Percentiles rank a stretch among this genome's conserved stretches.
Conservation (phyloP, 805 yeast species). For the Schizosaccharomyces osmophilus region DNA sequence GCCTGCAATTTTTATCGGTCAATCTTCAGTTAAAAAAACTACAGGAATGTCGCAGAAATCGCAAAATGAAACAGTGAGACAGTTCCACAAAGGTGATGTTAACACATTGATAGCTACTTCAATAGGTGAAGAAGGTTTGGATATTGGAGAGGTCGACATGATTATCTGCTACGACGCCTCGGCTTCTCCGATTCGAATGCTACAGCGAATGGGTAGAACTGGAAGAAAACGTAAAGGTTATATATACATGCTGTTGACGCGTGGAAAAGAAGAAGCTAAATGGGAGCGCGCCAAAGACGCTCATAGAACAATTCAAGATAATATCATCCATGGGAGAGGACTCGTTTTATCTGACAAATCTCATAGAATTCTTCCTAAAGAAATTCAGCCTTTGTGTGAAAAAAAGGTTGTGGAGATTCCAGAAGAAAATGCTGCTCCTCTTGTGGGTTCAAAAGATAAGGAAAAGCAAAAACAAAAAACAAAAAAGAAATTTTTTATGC, state of each 20-base stretch:
- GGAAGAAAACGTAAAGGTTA: constrained; percentile 85
- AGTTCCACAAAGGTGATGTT: constrained; percentile 46
- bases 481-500: constrained; percentile 7
- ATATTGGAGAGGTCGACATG: constrained; percentile 91
- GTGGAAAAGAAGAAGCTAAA: constrained; percentile 44
- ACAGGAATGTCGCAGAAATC: constrained; percentile 83
- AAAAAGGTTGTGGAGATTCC: constrained; percentile 40
- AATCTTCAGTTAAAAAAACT: constrained; percentile 32
- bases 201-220: constrained; percentile 95
- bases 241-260: constrained; percentile 48
- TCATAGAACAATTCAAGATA: constrained; percentile 43
- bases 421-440: constrained; percentile 29
- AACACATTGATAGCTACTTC: constrained; percentile 86
- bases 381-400: constrained; percentile 30
- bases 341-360: constrained; percentile 20
- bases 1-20: constrained; percentile 88
- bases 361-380: constrained; percentile 38
- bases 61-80: constrained; percentile 30
- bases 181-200: constrained; percentile 71
- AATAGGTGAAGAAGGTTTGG: constrained; percentile 95
- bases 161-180: constrained; percentile 86
- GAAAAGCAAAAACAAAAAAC: constrained; percentile 1
- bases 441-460: background rate
- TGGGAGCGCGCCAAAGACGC: constrained; percentile 69
- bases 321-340: constrained; percentile 13